These are phyloP conservation scores for Jatropha podagrica DNA, from an alignment of 441 rosid genomes.

Conservation along the genomic window DNA sequence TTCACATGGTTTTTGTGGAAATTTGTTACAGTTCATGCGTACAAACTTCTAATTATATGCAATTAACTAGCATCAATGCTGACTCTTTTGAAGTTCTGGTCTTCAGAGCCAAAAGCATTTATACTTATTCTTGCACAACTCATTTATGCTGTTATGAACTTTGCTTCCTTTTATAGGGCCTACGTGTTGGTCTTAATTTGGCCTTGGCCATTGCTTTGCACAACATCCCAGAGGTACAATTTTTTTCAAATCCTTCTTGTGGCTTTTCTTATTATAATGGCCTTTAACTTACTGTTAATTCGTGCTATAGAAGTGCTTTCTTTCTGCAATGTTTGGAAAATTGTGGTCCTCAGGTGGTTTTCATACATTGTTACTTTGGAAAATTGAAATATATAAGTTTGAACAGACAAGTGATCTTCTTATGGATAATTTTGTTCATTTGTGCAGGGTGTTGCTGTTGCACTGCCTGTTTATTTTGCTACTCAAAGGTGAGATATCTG, in stretches of 20 bases:
- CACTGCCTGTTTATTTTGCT: conserved; percentile 95
- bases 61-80: no score
- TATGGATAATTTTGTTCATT: conserved; percentile 16
- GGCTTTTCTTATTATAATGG: background rate
- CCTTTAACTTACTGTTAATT: conserved; percentile 14
- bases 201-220: conserved; percentile 98
- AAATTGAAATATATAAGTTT: background rate
- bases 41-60: no score
- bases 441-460: conserved; percentile 92
- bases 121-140: background rate
- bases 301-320: background rate
- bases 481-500: conserved; percentile 71
- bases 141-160: conserved; percentile 17
- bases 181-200: conserved; percentile 93
- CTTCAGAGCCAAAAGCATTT: conserved; percentile 5
- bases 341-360: background rate
- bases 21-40: background rate
- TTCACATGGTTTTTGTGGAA: background rate
- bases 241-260: conserved; percentile 19
- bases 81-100: background rate
- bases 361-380: background rate
- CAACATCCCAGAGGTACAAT: conserved; percentile 93
- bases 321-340: background rate
- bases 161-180: conserved; percentile 53
- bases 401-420: no score